Evolutionary conservation across 1,284 basidiomycete species (phyloP).

Genomic region (Papiliotrema nemorosa): DNA sequence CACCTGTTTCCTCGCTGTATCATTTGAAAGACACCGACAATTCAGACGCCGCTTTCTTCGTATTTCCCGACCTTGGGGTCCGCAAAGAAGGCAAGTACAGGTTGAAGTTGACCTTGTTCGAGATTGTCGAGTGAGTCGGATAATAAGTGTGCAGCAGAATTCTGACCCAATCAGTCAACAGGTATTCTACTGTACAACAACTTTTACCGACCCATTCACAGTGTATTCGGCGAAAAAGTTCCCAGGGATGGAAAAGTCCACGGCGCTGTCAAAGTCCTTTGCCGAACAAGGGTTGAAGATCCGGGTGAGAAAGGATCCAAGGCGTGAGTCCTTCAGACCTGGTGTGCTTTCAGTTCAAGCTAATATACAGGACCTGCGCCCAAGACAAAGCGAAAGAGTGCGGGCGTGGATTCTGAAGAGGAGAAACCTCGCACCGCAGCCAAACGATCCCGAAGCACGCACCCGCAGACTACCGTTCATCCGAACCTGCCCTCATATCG

Average conservation of each 20-base stretch:
- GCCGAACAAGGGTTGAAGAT: constrained; percentile 92
- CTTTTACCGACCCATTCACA: constrained; percentile 71
- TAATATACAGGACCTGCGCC: too few species aligned
- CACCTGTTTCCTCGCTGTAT: constrained; percentile 82
- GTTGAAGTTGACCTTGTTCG: constrained; percentile 85
- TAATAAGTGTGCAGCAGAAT: not conserved
- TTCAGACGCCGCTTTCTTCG: constrained; percentile 83
- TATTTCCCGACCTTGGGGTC: constrained; percentile 81
- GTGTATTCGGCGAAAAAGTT: constrained; percentile 88
- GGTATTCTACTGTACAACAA: constrained; percentile 81
- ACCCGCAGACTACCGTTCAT: not conserved
- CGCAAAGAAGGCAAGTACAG: constrained; percentile 83
- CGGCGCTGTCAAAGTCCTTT: constrained; percentile 77
- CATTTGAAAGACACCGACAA: constrained; percentile 89
- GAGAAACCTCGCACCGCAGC: constrained; percentile 4
- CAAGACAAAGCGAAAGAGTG: constrained; percentile 18
- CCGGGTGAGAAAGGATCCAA: constrained; percentile 76
- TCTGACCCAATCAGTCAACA: constrained; percentile 56
- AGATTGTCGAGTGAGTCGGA: constrained; percentile 77
- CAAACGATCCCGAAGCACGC: constrained; percentile 15
- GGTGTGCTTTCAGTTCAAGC: not conserved
- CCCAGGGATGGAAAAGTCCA: constrained; percentile 85
- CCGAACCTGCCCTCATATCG: not conserved
- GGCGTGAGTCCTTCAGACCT: constrained; percentile 20
- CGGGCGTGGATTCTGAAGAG: constrained; percentile 19